These are phyloP conservation scores for Solanum lignicaule DNA, from an alignment of 257 asterid species.

Conservation along the genomic window DNA sequence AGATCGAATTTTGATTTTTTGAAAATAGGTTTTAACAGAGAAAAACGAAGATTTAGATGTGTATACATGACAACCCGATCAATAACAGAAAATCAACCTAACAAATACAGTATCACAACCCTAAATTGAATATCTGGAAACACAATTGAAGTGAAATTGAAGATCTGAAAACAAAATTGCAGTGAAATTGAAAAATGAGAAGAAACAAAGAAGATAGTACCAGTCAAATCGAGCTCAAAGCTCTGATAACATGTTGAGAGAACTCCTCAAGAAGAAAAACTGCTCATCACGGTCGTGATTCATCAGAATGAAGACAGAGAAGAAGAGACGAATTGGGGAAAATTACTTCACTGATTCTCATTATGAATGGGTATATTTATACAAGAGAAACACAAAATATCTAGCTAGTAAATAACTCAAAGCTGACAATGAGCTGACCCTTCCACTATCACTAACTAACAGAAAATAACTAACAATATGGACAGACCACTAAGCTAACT, in stretches of 20 bases:
- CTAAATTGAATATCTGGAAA: not conserved
- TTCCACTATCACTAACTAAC: not conserved
- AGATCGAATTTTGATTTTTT: not conserved
- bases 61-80: not conserved
- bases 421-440: not conserved
- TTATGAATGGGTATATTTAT: not conserved
- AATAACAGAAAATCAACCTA: not conserved
- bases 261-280: not conserved
- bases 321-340: not conserved
- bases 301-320: not conserved
- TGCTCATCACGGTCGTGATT: not conserved
- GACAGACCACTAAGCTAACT: not conserved
- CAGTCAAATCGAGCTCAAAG: not conserved
- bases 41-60: not conserved
- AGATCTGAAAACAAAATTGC: no score
- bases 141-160: not conserved
- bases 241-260: not conserved
- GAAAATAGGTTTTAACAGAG: no score
- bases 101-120: no score
- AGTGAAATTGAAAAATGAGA: not conserved
- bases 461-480: not conserved
- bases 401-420: not conserved
- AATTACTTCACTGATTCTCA: not conserved
- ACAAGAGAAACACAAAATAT: not conserved
- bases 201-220: not conserved